Evolutionary conservation across 2,329 filamentous ascomycete genomes (phyloP).

Genomic region (Penicillium expansum): DNA sequence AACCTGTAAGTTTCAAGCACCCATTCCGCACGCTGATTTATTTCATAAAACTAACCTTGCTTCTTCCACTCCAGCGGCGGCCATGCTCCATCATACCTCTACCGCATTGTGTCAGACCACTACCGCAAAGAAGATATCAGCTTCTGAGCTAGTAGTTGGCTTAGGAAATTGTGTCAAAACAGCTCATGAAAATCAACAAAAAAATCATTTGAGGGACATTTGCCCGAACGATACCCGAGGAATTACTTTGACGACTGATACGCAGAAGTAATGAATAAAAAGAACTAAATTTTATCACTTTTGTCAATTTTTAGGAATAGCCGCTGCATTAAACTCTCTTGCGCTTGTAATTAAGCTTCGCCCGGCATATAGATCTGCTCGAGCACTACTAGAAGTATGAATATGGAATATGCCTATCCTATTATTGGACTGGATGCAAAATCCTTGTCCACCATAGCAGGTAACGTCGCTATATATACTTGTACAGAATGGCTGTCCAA

Average conservation of each 20-base stretch:
- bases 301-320: neutral
- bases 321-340: neutral
- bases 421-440: neutral
- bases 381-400: too few species aligned
- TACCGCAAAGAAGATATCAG: slow-evolving; percentile 63
- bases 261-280: slow-evolving; percentile 12
- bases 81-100: slow-evolving; percentile 63
- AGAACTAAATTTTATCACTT: neutral
- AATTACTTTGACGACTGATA: slow-evolving; percentile 21
- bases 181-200: slow-evolving; percentile 1
- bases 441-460: neutral
- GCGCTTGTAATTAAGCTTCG: neutral
- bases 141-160: slow-evolving; percentile 28
- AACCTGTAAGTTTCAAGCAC: slow-evolving; percentile 62
- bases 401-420: neutral
- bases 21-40: neutral
- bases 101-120: slow-evolving; percentile 64
- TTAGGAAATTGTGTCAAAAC: neutral
- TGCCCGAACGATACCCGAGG: slow-evolving; percentile 24
- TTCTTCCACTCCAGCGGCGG: slow-evolving; percentile 48
- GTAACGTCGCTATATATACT: neutral
- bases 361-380: neutral
- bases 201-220: slow-evolving; percentile 6
- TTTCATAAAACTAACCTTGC: slow-evolving; percentile 14
- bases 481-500: too few species aligned